phyloP scores from a whole-genome alignment of 768 basidiomycete genomes.

The Pleurotus tuber-regium region DNA sequence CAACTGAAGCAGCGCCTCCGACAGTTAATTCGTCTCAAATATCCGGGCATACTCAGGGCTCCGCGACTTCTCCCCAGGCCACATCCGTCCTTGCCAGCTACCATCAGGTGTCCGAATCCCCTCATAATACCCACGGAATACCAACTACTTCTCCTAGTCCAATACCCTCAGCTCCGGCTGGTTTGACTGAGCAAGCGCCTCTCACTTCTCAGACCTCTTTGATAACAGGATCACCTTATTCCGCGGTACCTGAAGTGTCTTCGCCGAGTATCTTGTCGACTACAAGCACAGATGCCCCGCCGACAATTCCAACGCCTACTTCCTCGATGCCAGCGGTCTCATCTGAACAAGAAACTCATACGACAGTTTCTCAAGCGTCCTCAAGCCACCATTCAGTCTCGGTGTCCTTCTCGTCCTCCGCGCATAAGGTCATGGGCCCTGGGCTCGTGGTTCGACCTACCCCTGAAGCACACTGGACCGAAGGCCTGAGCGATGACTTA shows the following conservation, averaged over 20 bases:
- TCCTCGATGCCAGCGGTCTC: background rate
- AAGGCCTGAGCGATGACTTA: background rate
- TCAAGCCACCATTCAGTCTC: background rate
- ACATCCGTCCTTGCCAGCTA: too few species aligned
- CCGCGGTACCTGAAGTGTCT: background rate
- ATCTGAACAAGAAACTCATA: background rate
- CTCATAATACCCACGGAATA: too few species aligned
- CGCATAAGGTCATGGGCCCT: background rate
- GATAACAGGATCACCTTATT: background rate
- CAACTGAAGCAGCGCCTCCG: too few species aligned
- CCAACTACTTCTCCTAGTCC: background rate
- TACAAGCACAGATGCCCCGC: background rate
- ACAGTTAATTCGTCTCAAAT: too few species aligned
- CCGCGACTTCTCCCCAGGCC: too few species aligned
- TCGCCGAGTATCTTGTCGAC: background rate
- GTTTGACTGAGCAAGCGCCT: too few species aligned
- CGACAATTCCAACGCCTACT: background rate
- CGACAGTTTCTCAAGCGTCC: background rate
- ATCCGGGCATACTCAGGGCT: too few species aligned
- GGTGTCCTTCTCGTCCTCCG: background rate
- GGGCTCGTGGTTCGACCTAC: background rate
- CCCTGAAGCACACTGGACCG: background rate
- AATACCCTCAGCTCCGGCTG: background rate
- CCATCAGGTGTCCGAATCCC: too few species aligned
- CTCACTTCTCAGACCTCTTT: background rate